phyloP scores from a whole-genome alignment of 192 early-diverging fungal species.

The Backusella parvicylindrica region DNA sequence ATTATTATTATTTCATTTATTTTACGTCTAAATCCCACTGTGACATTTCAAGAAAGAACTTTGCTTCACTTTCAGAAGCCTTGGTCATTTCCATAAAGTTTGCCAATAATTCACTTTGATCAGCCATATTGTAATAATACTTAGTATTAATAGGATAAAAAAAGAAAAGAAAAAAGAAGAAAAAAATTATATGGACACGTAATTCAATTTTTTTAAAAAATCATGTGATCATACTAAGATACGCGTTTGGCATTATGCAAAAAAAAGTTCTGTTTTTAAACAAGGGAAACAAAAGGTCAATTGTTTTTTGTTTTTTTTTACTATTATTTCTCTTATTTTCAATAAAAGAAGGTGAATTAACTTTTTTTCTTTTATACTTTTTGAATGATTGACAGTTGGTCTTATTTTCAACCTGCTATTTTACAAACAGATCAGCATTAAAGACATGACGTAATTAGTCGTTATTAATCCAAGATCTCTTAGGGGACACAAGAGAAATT shows the following conservation, averaged over 20 bases:
- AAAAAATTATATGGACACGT: not conserved
- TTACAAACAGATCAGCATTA: not conserved
- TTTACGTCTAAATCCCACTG: slow-evolving; percentile 77
- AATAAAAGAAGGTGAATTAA: not conserved
- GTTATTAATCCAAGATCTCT: no score
- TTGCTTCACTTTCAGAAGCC: slow-evolving; percentile 53
- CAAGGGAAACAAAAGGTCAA: not conserved
- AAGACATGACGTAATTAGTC: not conserved
- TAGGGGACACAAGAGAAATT: no score
- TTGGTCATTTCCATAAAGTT: slow-evolving; percentile 56
- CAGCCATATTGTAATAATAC: slow-evolving; percentile 21
- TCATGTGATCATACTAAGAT: not conserved
- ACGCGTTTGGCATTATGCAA: not conserved
- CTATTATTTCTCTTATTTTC: not conserved
- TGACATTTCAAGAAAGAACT: slow-evolving; percentile 72
- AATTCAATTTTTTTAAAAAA: not conserved
- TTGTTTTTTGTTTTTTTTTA: not conserved
- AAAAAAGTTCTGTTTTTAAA: not conserved
- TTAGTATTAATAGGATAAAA: not conserved
- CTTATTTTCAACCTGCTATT: not conserved
- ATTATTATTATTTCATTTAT: not conserved
- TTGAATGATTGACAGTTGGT: not conserved
- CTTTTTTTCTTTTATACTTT: no score
- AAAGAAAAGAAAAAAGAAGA: not conserved
- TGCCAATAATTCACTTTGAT: slow-evolving; percentile 54